These are phyloP conservation scores for Arabis hirsuta DNA, from an alignment of 345 rosid genomes.

Conservation along the genomic window DNA sequence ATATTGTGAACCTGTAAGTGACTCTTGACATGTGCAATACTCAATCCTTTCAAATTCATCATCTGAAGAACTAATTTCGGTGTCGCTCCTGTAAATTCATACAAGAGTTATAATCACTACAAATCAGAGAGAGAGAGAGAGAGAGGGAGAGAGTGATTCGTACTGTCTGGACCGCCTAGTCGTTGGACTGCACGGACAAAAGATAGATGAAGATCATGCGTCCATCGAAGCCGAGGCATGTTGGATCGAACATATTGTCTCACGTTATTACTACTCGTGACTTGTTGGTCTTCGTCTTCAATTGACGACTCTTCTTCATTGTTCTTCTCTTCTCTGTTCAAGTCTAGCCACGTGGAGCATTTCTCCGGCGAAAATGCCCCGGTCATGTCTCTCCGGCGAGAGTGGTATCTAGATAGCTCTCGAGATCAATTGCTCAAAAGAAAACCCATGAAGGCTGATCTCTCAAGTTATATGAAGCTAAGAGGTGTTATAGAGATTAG, in stretches of 20 bases:
- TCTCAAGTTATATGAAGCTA: slow-evolving; percentile 1
- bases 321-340: slow-evolving; percentile 52
- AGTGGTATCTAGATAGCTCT: neutral
- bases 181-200: slow-evolving; percentile 78
- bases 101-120: slow-evolving; percentile 13
- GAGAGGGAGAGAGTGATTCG: slow-evolving; percentile 20
- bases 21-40: slow-evolving; percentile 95
- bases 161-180: slow-evolving; percentile 93
- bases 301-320: slow-evolving; percentile 38
- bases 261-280: slow-evolving; percentile 38
- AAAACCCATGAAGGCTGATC: slow-evolving; percentile 5
- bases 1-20: slow-evolving; percentile 69
- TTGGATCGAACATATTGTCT: slow-evolving; percentile 79
- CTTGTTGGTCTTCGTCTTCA: slow-evolving; percentile 42
- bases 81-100: slow-evolving; percentile 65
- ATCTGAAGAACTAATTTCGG: slow-evolving; percentile 86
- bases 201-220: slow-evolving; percentile 78
- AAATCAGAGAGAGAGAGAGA: neutral
- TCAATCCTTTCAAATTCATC: slow-evolving; percentile 84
- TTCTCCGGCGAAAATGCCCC: slow-evolving; percentile 37
- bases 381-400: slow-evolving; percentile 33
- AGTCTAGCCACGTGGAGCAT: slow-evolving; percentile 47
- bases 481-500: neutral
- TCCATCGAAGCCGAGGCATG: slow-evolving; percentile 87
- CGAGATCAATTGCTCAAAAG: slow-evolving; percentile 18